Conservation (phyloP, 768 basidiomycete species). For the Sarcomyxa edulis region DNA sequence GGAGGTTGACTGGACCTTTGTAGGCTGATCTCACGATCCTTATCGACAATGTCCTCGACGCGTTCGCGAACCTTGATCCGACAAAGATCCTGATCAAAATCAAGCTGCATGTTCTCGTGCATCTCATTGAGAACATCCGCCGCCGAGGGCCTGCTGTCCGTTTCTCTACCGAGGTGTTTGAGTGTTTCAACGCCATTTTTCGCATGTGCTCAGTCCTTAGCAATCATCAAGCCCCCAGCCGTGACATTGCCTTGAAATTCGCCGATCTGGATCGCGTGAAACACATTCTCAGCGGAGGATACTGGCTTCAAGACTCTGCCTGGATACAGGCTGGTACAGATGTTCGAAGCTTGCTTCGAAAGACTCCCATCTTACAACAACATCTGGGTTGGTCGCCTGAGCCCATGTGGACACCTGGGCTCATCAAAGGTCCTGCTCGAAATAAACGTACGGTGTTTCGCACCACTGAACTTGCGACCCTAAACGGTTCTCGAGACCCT, state of each 20-base stretch:
- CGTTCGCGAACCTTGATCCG: conserved; percentile 25
- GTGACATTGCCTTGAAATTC: conserved; percentile 30
- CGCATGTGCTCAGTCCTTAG: conserved; percentile 30
- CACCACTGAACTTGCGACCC: not conserved
- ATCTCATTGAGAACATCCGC: conserved; percentile 26
- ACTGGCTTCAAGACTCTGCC: conserved; percentile 15
- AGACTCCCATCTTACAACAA: conserved; percentile 12
- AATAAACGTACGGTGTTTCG: not conserved
- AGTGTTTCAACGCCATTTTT: conserved; percentile 38
- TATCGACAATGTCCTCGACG: conserved; percentile 30
- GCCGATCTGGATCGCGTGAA: conserved; percentile 23
- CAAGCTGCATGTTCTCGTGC: conserved; percentile 30
- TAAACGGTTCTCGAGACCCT: not conserved
- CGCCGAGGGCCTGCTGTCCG: conserved; percentile 31
- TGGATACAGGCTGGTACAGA: conserved; percentile 13
- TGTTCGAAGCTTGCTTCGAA: conserved; percentile 9
- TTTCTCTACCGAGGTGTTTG: conserved; percentile 28
- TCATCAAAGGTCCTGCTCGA: not conserved
- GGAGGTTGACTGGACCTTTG: too few species aligned
- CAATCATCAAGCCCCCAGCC: conserved; percentile 39
- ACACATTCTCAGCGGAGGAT: conserved; percentile 26
- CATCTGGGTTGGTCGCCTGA: conserved; percentile 14
- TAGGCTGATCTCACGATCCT: conserved; percentile 22
- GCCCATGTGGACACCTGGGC: conserved; percentile 3
- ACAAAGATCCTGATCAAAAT: conserved; percentile 28